A percentile compares a stretch with the other conserved stretches of the same genome.
Evolutionary conservation across 2,329 filamentous ascomycete species (phyloP).

Genomic region (Claviceps pazoutovae): DNA sequence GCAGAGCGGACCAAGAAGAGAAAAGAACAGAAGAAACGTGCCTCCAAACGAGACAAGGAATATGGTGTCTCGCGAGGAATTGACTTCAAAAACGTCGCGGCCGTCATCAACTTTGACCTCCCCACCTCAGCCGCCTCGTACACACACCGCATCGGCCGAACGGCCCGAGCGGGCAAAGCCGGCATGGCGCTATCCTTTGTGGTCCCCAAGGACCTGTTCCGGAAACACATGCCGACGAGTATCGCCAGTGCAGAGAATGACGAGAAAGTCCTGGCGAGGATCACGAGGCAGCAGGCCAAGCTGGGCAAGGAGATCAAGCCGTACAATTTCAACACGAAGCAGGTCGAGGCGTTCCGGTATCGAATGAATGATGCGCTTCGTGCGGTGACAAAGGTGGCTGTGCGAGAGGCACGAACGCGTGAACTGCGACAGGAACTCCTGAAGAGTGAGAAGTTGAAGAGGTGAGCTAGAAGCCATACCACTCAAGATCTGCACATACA

Average conservation of each 20-base stretch:
- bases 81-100: constrained; percentile 90
- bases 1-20: constrained; percentile 10
- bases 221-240: constrained; percentile 80
- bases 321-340: constrained; percentile 88
- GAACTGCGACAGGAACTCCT: constrained; percentile 82
- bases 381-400: constrained; percentile 75
- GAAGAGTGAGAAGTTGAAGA: constrained; percentile 85
- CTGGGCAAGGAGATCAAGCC: constrained; percentile 71
- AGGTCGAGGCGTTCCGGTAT: constrained; percentile 88
- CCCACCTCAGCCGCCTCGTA: constrained; percentile 81
- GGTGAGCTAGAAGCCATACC: constrained; percentile 20
- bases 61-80: constrained; percentile 90
- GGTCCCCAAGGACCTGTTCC: constrained; percentile 65
- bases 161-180: constrained; percentile 76
- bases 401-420: constrained; percentile 77
- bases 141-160: constrained; percentile 91
- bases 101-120: constrained; percentile 94
- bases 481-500: neutral
- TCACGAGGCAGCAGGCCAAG: constrained; percentile 65
- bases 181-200: constrained; percentile 96
- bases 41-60: constrained; percentile 59
- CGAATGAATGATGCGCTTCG: constrained; percentile 85
- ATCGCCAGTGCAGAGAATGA: constrained; percentile 66
- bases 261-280: constrained; percentile 69
- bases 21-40: constrained; percentile 24